Base-by-base conservation (phyloP, 2,329 filamentous ascomycete species). In the Monosporascus sp. region DNA sequence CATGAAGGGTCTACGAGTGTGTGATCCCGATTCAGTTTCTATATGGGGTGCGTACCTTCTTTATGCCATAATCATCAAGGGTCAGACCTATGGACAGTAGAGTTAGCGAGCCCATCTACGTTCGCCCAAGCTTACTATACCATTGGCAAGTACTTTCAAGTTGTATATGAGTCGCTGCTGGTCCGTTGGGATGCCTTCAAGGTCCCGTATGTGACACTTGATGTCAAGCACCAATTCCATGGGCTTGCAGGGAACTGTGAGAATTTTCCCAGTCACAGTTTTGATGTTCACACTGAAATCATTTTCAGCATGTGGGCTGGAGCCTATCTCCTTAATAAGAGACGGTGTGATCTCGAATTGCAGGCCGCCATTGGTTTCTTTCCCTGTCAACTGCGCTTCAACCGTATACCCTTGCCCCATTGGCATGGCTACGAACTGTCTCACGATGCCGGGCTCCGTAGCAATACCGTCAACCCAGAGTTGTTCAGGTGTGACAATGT, bases 341-440 rank as follows among this genome's bases (percentile, higher is more conserved):
- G 47, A 43, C 2, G 69, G 72, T 0, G 67, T 73, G 20, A 79
- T 66, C 52, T 78, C 75, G 39, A 79, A 64, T 52, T 76, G 75
- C 2, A 79, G 54, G 3, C 74, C 74, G 17, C 71, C 70, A 5
- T 68, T 55, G 3, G 56, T 54, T 22, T 78, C 75, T 41, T 67
- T 51, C 3, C 74, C 73, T 0, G 72, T 77, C 5, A 77, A 57
- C 57, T 79, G 76, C 2, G 67, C 66, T 58, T 79, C 76, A 7
- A 78, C 67, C 0, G 71, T 70, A 50, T 76, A 74, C 1, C 74
- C 73, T 15, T 61, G 63, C 1, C 70, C 71, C 25, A 71, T 56
- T 0, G 74, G 71, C 69, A 75, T 74, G 1, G 76, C 75, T 3
- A 78, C 72, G 54, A 80, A 79, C 54, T 80, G 77, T 9, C 72